Conservation (phyloP, 257 asterid species). For the Fraxinus quadrangulata region DNA sequence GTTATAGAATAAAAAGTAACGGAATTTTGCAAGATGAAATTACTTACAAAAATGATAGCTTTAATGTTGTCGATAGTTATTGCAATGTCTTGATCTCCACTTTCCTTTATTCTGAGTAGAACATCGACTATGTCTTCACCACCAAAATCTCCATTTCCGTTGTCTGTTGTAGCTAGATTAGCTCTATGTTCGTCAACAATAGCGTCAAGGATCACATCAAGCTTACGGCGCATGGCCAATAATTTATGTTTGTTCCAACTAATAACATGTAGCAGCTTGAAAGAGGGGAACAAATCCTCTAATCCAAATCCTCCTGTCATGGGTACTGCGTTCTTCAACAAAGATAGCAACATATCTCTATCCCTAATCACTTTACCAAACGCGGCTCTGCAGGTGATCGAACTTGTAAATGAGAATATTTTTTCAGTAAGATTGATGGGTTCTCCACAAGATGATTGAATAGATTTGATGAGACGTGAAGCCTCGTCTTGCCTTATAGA, state of each 20-base stretch:
- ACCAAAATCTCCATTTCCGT: background rate
- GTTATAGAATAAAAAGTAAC: too few species aligned
- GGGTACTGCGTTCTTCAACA: background rate
- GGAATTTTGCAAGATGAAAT: too few species aligned
- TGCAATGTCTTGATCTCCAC: slow-evolving; percentile 23
- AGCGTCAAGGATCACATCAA: slow-evolving; percentile 21
- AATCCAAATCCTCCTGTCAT: slow-evolving; percentile 22
- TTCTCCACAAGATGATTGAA: slow-evolving; percentile 14
- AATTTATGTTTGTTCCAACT: slow-evolving; percentile 4
- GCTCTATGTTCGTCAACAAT: slow-evolving; percentile 24
- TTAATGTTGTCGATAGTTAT: slow-evolving; percentile 31
- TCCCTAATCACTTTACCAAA: slow-evolving; percentile 21
- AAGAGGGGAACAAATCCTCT: slow-evolving; percentile 25
- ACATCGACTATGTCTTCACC: slow-evolving; percentile 31
- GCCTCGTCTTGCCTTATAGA: slow-evolving; percentile 23
- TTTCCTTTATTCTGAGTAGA: slow-evolving; percentile 26
- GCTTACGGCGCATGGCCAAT: slow-evolving; percentile 15
- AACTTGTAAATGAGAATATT: slow-evolving; percentile 13
- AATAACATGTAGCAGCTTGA: background rate
- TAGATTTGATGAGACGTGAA: background rate
- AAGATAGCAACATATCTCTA: background rate
- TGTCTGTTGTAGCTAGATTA: background rate
- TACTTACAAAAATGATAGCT: slow-evolving; percentile 28
- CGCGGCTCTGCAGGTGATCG: slow-evolving; percentile 21
- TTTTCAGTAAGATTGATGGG: slow-evolving; percentile 17